These are phyloP conservation scores for Pseudogymnoascus sp. DNA, from an alignment of 2,329 filamentous ascomycete species.

Conservation along the genomic window DNA sequence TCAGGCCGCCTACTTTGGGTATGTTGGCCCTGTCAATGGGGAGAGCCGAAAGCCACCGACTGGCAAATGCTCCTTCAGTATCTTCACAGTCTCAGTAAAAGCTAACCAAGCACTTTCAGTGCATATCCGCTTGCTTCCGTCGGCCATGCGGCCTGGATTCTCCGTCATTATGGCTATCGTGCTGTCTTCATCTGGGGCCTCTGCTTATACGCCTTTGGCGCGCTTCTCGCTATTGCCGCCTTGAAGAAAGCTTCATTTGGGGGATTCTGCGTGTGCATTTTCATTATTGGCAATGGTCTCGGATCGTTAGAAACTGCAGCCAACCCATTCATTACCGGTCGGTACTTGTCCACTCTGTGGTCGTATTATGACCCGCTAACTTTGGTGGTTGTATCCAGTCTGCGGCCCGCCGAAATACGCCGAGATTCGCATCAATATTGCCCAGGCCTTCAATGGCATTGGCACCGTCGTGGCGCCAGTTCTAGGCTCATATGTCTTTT, in stretches of 20 bases:
- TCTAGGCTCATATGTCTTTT: conserved; percentile 65
- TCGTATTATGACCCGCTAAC: neutral
- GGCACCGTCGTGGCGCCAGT: conserved; percentile 66
- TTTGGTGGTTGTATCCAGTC: neutral
- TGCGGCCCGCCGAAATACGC: conserved; percentile 54
- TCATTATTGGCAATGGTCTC: conserved; percentile 64
- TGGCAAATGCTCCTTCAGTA: neutral
- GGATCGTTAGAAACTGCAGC: conserved; percentile 68
- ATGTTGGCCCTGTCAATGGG: neutral
- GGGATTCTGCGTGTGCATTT: conserved; percentile 30
- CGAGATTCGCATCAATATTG: conserved; percentile 66
- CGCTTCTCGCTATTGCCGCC: conserved; percentile 48
- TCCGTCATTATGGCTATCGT: conserved; percentile 54
- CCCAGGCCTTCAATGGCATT: conserved; percentile 69
- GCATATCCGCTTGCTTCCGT: conserved; percentile 62
- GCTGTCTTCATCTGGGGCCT: conserved; percentile 59
- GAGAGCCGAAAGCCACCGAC: neutral
- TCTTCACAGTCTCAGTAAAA: neutral
- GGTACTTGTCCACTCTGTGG: neutral
- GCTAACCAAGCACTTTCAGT: neutral
- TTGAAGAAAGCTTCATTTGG: conserved; percentile 41
- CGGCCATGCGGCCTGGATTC: conserved; percentile 55
- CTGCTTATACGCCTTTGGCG: conserved; percentile 52
- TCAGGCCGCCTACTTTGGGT: conserved; percentile 30
- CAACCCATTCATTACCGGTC: conserved; percentile 44